phyloP scores from a whole-genome alignment of 345 rosid genomes.

The Linum tenue region DNA sequence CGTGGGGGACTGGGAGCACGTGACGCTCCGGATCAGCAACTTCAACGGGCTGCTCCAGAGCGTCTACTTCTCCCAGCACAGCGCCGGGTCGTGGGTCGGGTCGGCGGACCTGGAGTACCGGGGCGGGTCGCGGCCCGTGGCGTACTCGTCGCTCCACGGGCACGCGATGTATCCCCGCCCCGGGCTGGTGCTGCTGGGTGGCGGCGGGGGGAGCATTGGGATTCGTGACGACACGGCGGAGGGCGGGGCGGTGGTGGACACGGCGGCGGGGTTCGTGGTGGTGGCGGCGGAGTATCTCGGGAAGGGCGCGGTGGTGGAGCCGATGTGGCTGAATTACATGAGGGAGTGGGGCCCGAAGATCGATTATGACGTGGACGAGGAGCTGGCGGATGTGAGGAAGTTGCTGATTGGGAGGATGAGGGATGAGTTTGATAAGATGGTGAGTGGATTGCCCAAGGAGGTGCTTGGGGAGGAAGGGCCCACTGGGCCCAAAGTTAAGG shows the following conservation, averaged over 20 bases:
- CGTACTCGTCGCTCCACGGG: conserved; percentile 59
- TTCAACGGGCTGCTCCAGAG: conserved; percentile 53
- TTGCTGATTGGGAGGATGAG: conserved; percentile 38
- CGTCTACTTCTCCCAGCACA: conserved; percentile 55
- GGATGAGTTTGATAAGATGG: conserved; percentile 36
- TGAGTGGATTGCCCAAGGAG: conserved; percentile 45
- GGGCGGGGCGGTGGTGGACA: conserved; percentile 41
- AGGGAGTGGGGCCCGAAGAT: conserved; percentile 82
- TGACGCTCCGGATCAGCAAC: conserved; percentile 67
- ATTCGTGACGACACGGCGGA: conserved; percentile 71
- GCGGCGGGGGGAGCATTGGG: conserved; percentile 28
- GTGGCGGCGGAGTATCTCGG: conserved; percentile 54
- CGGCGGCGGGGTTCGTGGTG: conserved; percentile 29
- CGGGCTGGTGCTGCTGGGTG: conserved; percentile 72
- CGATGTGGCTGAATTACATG: conserved; percentile 54
- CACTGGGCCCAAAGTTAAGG: conserved; percentile 63
- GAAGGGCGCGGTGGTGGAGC: conserved; percentile 21
- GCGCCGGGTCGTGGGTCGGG: conserved; percentile 57
- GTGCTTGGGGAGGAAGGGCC: conserved; percentile 77
- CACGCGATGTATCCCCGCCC: conserved; percentile 74
- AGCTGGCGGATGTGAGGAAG: conserved; percentile 33
- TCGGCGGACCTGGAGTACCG: conserved; percentile 54
- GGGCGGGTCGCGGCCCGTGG: conserved; percentile 43
- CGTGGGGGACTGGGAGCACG: conserved; percentile 89
- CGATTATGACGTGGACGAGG: conserved; percentile 33